A percentile compares a stretch with the other conserved stretches of the same genome.
These are phyloP conservation scores for Macrolepiota fuliginosa DNA, from an alignment of 768 basidiomycete species.

Conservation along the genomic window DNA sequence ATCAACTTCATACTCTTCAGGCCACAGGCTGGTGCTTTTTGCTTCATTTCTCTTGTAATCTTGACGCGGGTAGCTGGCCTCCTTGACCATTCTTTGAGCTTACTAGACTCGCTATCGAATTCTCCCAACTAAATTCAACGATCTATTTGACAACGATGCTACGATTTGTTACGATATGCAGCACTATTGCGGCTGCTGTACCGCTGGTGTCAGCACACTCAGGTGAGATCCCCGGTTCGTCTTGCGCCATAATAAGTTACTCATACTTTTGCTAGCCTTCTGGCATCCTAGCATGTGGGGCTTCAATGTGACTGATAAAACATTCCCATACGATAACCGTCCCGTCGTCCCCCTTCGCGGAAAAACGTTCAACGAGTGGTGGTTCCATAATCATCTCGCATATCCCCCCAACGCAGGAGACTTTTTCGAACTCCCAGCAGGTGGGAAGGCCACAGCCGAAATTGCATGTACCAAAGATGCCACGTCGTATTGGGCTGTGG, in stretches of 20 bases:
- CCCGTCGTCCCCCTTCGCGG: conserved; percentile 46
- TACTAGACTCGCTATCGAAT: neutral
- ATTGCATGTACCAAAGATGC: conserved; percentile 60
- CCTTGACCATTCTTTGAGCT: neutral
- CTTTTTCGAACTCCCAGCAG: conserved; percentile 60
- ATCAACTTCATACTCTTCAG: neutral
- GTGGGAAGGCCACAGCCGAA: conserved; percentile 49
- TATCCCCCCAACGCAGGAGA: conserved; percentile 56
- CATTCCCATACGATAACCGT: conserved; percentile 62
- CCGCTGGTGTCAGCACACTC: conserved; percentile 10
- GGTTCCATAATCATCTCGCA: conserved; percentile 64
- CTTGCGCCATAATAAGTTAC: neutral
- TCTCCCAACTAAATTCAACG: neutral
- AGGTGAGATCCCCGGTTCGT: neutral
- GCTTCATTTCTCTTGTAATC: neutral
- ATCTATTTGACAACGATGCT: neutral
- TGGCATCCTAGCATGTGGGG: conserved; percentile 64
- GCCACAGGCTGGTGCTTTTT: neutral
- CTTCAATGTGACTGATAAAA: conserved; percentile 59
- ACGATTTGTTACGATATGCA: conserved; percentile 2
- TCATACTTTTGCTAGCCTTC: conserved; percentile 31
- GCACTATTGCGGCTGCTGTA: neutral
- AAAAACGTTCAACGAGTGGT: conserved; percentile 54
- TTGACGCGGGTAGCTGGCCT: conserved; percentile 1
- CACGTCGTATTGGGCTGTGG: conserved; percentile 48